Evolutionary conservation across 345 rosid species (phyloP).

Genomic region (Bruguiera sexangula): DNA sequence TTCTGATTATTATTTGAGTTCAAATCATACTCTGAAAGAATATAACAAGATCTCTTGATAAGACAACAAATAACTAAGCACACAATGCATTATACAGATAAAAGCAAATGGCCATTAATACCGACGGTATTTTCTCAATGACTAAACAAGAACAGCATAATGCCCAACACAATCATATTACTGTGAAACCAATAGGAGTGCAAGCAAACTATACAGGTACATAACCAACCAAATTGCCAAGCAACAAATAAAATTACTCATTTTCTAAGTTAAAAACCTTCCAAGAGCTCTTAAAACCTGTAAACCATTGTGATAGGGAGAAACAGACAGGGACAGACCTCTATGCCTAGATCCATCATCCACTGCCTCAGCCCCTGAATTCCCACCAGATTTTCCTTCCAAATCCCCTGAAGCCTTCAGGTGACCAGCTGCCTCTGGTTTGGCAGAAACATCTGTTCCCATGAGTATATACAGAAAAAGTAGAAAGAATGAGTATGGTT

Average conservation of each 20-base stretch:
- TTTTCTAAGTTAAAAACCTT: neutral
- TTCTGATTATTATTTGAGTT: conserved; percentile 32
- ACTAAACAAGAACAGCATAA: too few species aligned
- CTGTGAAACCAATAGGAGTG: too few species aligned
- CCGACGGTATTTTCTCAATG: too few species aligned
- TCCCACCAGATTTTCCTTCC: conserved; percentile 26
- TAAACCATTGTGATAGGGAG: neutral
- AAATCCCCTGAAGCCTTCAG: conserved; percentile 29
- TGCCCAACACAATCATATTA: too few species aligned
- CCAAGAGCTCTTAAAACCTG: neutral
- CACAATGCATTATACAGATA: too few species aligned
- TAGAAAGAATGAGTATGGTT: too few species aligned
- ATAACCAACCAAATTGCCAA: neutral
- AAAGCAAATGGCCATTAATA: too few species aligned
- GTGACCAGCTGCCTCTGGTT: conserved; percentile 35
- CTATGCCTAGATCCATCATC: conserved; percentile 30
- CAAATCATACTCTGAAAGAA: conserved; percentile 45
- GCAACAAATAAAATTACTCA: neutral
- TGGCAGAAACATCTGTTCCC: conserved; percentile 44
- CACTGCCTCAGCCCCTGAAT: conserved; percentile 34
- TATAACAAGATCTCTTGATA: conserved; percentile 11
- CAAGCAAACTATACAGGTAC: too few species aligned
- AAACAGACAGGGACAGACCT: conserved; percentile 31
- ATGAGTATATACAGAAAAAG: neutral
- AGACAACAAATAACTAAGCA: neutral